Conservation (phyloP, 805 yeast genomes). For the Ogataea corticis region DNA sequence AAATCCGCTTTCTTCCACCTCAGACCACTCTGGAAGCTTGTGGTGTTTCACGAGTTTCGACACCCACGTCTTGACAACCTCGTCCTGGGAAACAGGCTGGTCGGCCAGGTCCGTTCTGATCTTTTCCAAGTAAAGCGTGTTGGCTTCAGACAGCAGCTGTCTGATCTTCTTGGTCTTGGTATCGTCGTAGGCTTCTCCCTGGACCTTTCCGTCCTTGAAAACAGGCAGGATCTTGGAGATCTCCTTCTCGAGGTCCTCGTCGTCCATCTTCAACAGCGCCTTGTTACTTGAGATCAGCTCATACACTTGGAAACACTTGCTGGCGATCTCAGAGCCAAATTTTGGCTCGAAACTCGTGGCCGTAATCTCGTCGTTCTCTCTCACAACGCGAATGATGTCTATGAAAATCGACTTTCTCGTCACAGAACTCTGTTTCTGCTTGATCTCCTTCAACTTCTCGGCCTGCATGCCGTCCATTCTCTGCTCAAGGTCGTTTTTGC, state of each 20-base stretch:
- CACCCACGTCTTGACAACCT: slow-evolving; percentile 45
- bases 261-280: slow-evolving; percentile 23
- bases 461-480: slow-evolving; percentile 31
- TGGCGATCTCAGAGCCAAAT: slow-evolving; percentile 36
- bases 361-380: slow-evolving; percentile 23
- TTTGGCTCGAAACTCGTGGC: slow-evolving; percentile 36
- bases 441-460: slow-evolving; percentile 38
- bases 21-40: slow-evolving; percentile 36
- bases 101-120: slow-evolving; percentile 29
- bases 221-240: slow-evolving; percentile 43
- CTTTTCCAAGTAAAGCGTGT: slow-evolving; percentile 33
- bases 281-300: slow-evolving; percentile 28
- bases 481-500: slow-evolving; percentile 27
- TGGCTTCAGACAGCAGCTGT: slow-evolving; percentile 36
- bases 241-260: slow-evolving; percentile 48
- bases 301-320: slow-evolving; percentile 39
- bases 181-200: slow-evolving; percentile 32
- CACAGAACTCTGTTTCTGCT: slow-evolving; percentile 30
- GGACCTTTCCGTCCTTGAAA: slow-evolving; percentile 31
- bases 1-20: slow-evolving; percentile 33
- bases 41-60: slow-evolving; percentile 43
- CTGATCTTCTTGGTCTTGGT: slow-evolving; percentile 33
- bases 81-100: slow-evolving; percentile 29
- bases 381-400: slow-evolving; percentile 39
- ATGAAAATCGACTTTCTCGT: slow-evolving; percentile 50